Evolutionary conservation across 176 grass and related monocot genomes (phyloP).

Genomic region (Luzula sylvatica): DNA sequence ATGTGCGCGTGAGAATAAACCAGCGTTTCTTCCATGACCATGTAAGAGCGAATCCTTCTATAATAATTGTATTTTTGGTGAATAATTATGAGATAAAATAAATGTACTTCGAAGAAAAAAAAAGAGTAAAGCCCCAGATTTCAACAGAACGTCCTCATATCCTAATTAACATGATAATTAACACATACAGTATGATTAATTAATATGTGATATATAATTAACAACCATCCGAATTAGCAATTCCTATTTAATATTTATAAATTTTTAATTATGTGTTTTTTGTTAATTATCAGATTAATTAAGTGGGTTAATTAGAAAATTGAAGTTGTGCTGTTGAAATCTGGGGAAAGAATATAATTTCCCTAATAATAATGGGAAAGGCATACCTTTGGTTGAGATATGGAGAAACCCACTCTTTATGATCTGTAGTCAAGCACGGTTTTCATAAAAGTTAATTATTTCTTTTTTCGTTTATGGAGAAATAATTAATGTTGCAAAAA

Average conservation of each 20-base stretch:
- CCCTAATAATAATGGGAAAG: not conserved
- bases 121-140: not conserved
- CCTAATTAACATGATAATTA: too few relatives aligned
- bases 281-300: conserved; percentile 5
- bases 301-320: too few relatives aligned
- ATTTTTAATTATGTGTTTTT: not conserved
- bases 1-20: conserved; percentile 94
- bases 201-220: too few relatives aligned
- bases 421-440: conserved; percentile 39
- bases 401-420: conserved; percentile 84
- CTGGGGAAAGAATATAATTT: not conserved
- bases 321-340: too few relatives aligned
- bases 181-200: too few relatives aligned
- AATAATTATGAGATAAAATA: conserved; percentile 1
- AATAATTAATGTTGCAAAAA: too few relatives aligned
- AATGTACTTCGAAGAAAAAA: not conserved
- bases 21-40: conserved; percentile 98
- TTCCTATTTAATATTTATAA: not conserved
- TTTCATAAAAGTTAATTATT: conserved; percentile 15
- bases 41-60: conserved; percentile 88
- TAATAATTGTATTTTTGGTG: conserved; percentile 14
- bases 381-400: conserved; percentile 87
- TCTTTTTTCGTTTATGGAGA: not conserved
- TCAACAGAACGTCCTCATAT: too few relatives aligned
- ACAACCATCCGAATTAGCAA: too few relatives aligned